phyloP scores from a whole-genome alignment of 2,329 filamentous ascomycete genomes.

The Fusarium guadeloupense region DNA sequence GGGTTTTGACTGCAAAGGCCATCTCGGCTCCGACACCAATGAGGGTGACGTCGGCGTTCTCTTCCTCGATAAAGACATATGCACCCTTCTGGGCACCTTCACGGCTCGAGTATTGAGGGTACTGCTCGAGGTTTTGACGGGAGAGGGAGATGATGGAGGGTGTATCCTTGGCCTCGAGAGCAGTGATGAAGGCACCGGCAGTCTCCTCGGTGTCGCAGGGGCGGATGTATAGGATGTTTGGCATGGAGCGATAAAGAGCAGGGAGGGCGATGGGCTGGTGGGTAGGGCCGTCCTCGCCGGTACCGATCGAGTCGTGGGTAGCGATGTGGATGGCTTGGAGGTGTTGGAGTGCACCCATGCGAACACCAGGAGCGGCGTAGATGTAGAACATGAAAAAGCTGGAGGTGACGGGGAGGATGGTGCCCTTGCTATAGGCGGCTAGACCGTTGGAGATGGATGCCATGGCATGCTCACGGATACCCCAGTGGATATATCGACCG shows the following conservation, averaged over 20 bases:
- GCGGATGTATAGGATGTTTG: conserved; percentile 68
- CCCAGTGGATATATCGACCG: conserved; percentile 68
- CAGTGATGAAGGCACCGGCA: conserved; percentile 62
- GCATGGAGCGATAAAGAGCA: conserved; percentile 68
- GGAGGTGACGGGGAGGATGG: conserved; percentile 66
- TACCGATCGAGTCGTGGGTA: conserved; percentile 69
- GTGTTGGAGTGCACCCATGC: conserved; percentile 67
- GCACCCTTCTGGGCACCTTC: conserved; percentile 56
- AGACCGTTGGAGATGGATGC: conserved; percentile 65
- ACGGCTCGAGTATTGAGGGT: conserved; percentile 50
- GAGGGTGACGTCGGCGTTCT: conserved; percentile 56
- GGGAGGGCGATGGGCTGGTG: conserved; percentile 69
- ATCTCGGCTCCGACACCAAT: conserved; percentile 53
- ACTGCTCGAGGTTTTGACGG: conserved; percentile 55
- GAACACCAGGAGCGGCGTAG: conserved; percentile 65
- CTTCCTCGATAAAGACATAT: conserved; percentile 56
- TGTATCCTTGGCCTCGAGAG: conserved; percentile 53
- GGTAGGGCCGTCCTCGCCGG: conserved; percentile 69
- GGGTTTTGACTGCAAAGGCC: conserved; percentile 47
- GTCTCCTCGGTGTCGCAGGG: conserved; percentile 68
- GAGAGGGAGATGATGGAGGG: conserved; percentile 61
- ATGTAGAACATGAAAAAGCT: conserved; percentile 72
- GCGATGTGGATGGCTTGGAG: conserved; percentile 67
- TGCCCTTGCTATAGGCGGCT: conserved; percentile 64
- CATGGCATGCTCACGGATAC: conserved; percentile 71